Percentiles rank a stretch among this genome's conserved stretches.
These are phyloP conservation scores for Antitrichia curtipendula DNA, from an alignment of 225 moss, liverwort and hornwort genomes.

Conservation along the genomic window DNA sequence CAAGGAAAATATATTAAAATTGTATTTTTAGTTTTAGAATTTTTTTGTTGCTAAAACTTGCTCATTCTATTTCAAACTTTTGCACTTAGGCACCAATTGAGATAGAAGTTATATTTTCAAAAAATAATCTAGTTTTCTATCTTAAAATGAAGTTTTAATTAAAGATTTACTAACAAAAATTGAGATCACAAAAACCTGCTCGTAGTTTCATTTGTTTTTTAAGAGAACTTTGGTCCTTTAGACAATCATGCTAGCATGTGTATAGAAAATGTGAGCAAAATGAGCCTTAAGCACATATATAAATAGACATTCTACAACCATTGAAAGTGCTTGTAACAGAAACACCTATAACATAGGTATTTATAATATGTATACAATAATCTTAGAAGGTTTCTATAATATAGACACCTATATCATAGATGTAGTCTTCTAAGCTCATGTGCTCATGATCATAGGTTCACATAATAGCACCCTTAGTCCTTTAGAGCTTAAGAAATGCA, in stretches of 20 bases:
- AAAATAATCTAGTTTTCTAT: not conserved
- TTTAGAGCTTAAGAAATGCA: not conserved
- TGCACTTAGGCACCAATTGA: not conserved
- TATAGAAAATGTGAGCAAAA: accelerated
- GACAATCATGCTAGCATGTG: not conserved
- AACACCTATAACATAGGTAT: not conserved
- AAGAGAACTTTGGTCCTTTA: not conserved
- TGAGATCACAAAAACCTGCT: accelerated
- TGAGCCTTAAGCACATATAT: not conserved
- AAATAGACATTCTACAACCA: not conserved
- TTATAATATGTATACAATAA: too few species aligned
- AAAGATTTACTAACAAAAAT: not conserved
- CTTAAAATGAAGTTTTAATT: accelerated
- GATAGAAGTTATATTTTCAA: accelerated
- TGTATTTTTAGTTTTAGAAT: not conserved
- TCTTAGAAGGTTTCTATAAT: not conserved
- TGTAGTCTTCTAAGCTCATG: not conserved
- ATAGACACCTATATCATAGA: accelerated
- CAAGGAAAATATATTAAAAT: not conserved
- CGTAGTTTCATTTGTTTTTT: not conserved
- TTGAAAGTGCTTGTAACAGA: not conserved
- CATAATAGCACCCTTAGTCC: too few species aligned
- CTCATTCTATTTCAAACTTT: not conserved
- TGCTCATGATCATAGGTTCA: accelerated
- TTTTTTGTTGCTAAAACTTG: not conserved